Evolutionary conservation across 371 early-diverging fungal genomes (phyloP).

Genomic region (Dichotomocladium elegans): DNA sequence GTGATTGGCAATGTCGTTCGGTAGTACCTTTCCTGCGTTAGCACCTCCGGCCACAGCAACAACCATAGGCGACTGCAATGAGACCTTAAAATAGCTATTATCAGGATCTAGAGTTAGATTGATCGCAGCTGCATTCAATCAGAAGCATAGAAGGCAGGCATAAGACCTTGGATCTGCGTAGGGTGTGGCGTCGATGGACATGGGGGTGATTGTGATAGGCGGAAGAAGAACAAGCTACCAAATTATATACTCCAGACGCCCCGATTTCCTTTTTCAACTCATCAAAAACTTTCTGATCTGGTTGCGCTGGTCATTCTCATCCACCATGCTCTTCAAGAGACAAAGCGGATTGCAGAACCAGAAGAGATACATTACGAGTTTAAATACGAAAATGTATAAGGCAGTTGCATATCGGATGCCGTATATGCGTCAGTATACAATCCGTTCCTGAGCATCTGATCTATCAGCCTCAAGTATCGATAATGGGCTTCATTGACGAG

Average conservation of each 20-base stretch:
- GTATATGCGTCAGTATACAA: too few relatives aligned
- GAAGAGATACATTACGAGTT: too few relatives aligned
- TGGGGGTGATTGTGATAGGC: constrained; percentile 5
- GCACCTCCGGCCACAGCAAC: constrained; percentile 44
- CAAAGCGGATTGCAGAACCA: too few relatives aligned
- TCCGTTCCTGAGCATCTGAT: too few relatives aligned
- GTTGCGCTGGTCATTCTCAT: not conserved
- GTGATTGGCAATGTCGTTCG: not conserved
- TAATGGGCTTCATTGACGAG: too few relatives aligned
- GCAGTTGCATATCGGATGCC: too few relatives aligned
- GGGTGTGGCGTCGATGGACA: constrained; percentile 42
- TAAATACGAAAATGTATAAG: too few relatives aligned
- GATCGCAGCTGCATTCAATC: not conserved
- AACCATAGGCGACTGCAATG: constrained; percentile 39
- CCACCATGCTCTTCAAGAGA: too few relatives aligned
- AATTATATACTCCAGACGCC: not conserved
- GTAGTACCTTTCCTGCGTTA: constrained; percentile 38
- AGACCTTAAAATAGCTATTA: constrained; percentile 44
- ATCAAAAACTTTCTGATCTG: not conserved
- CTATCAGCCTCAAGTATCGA: too few relatives aligned
- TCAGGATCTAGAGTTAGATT: not conserved
- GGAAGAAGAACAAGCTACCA: not conserved
- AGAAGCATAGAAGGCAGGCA: not conserved
- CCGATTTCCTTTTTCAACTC: not conserved
- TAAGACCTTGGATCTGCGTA: constrained; percentile 39